A percentile compares a stretch with the other conserved stretches of the same genome.
Evolutionary conservation across 306 rosid species (phyloP).

Genomic region (Crotalaria pallida): DNA sequence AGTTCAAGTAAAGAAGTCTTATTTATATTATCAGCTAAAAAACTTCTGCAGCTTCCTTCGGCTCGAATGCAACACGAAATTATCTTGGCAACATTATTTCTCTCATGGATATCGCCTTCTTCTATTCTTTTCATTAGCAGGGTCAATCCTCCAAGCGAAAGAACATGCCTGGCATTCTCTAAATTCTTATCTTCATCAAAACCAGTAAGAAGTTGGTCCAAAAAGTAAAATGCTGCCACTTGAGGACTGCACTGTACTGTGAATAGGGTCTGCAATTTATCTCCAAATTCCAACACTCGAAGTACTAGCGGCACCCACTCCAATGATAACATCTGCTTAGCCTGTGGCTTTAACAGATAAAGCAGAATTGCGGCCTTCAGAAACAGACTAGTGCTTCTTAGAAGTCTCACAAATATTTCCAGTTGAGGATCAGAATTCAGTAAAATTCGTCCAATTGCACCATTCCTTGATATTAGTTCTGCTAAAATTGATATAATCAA

Average conservation of each 20-base stretch:
- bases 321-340: slow-evolving; percentile 72
- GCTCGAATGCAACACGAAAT: slow-evolving; percentile 58
- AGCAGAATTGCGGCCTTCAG: slow-evolving; percentile 74
- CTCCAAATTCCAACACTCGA: slow-evolving; percentile 76
- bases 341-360: slow-evolving; percentile 61
- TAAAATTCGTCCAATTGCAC: slow-evolving; percentile 38
- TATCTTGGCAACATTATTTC: slow-evolving; percentile 41
- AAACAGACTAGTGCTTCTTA: slow-evolving; percentile 66
- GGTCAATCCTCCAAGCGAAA: slow-evolving; percentile 70
- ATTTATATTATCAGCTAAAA: slow-evolving; percentile 51
- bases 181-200: slow-evolving; percentile 81
- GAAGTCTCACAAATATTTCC: slow-evolving; percentile 55
- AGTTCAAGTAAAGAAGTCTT: slow-evolving; percentile 60
- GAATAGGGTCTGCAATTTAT: slow-evolving; percentile 67
- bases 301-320: slow-evolving; percentile 84
- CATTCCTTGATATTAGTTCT: slow-evolving; percentile 42
- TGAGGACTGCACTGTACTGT: slow-evolving; percentile 64
- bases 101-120: slow-evolving; percentile 52
- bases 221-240: slow-evolving; percentile 66
- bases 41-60: slow-evolving; percentile 70
- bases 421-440: slow-evolving; percentile 78
- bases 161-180: slow-evolving; percentile 73
- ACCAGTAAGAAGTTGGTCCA: slow-evolving; percentile 74
- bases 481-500: slow-evolving; percentile 62
- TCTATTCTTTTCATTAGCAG: slow-evolving; percentile 50